A percentile compares a stretch with the other conserved stretches of the same genome.
These are phyloP conservation scores for Leucocoprinus leucothites DNA, from an alignment of 768 basidiomycete genomes.

Conservation along the genomic window DNA sequence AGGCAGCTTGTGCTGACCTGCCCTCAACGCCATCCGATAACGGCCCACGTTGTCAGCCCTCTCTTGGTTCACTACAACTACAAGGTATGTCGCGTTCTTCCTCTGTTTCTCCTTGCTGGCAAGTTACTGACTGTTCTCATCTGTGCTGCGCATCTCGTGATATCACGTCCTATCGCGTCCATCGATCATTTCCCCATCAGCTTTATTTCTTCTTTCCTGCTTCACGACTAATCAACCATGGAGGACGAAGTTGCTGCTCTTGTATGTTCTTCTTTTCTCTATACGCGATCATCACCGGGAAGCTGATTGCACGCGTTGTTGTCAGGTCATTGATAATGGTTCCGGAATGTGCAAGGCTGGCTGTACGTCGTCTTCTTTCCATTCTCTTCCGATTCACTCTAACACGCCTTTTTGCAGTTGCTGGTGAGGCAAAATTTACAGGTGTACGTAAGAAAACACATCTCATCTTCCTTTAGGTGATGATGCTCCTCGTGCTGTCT, in stretches of 20 bases:
- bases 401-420: conserved; percentile 42
- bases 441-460: conserved; percentile 9
- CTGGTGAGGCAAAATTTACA: conserved; percentile 44
- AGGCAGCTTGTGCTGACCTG: not conserved
- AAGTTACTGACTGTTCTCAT: not conserved
- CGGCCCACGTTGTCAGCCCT: not conserved
- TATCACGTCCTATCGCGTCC: conserved; percentile 10
- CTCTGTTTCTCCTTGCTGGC: not conserved
- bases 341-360: conserved; percentile 99
- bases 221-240: conserved; percentile 35
- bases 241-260: conserved; percentile 49
- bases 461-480: conserved; percentile 56
- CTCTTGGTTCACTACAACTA: conserved; percentile 1
- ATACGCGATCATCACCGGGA: not conserved
- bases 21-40: conserved; percentile 13
- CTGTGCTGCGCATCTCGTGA: conserved; percentile 10
- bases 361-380: conserved; percentile 53
- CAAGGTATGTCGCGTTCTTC: not conserved
- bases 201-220: conserved; percentile 17
- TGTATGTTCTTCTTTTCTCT: conserved; percentile 47
- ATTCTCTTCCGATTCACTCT: conserved; percentile 11
- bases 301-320: conserved; percentile 1
- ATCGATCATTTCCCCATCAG: conserved; percentile 12
- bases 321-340: conserved; percentile 85
- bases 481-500: conserved; percentile 89